Evolutionary conservation across 768 basidiomycete genomes (phyloP).

Genomic region (Coprinopsis marcescibilis): DNA sequence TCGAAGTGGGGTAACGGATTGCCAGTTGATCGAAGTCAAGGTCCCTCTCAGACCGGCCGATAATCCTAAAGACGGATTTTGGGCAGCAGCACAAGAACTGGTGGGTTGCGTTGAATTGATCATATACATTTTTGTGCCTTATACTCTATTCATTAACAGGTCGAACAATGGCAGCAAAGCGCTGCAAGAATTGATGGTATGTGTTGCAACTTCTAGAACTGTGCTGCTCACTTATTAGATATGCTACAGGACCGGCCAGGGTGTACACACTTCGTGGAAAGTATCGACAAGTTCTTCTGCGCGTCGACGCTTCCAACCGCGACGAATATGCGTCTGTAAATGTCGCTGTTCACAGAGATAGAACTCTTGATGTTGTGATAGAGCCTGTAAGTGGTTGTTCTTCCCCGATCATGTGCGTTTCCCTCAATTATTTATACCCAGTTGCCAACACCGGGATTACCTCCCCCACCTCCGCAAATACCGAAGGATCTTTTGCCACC

Average conservation of each 20-base stretch:
- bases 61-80: conserved; percentile 50
- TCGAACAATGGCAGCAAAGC: conserved; percentile 49
- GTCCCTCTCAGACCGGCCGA: conserved; percentile 49
- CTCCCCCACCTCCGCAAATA: conserved; percentile 28
- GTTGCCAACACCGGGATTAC: conserved; percentile 29
- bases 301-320: conserved; percentile 47
- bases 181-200: conserved; percentile 68
- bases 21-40: conserved; percentile 59
- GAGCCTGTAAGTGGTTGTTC: conserved; percentile 42
- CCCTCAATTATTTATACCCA: conserved; percentile 11
- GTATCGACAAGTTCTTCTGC: conserved; percentile 65
- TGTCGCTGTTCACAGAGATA: conserved; percentile 45
- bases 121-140: not conserved
- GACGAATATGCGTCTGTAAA: conserved; percentile 52
- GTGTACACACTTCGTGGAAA: conserved; percentile 62
- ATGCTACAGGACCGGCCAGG: conserved; percentile 52
- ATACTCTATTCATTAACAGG: conserved; percentile 21
- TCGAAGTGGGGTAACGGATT: conserved; percentile 47
- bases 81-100: conserved; percentile 67
- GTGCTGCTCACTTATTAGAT: conserved; percentile 6
- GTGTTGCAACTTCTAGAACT: not conserved
- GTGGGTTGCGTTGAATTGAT: conserved; percentile 24
- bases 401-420: not conserved
- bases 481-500: no score
- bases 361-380: conserved; percentile 52